Conservation (phyloP, 2,329 filamentous ascomycete species). For the Fusarium sp. region DNA sequence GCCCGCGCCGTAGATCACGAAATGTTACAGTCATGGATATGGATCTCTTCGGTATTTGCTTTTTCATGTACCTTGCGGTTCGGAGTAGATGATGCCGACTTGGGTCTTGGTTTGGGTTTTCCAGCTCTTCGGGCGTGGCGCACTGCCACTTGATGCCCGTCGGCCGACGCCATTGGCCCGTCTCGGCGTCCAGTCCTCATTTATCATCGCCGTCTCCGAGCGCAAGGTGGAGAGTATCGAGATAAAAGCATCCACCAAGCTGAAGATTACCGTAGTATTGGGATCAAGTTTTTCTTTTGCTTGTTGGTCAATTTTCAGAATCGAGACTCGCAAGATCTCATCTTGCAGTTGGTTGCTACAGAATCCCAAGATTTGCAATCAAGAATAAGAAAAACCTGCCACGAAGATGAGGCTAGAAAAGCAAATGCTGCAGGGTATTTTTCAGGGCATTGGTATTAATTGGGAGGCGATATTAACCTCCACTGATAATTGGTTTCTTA, state of each 20-base stretch:
- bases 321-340: constrained; percentile 24
- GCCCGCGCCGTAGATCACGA: background rate
- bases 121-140: constrained; percentile 36
- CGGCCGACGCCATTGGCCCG: constrained; percentile 21
- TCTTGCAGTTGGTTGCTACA: constrained; percentile 15
- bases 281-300: constrained; percentile 15
- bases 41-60: constrained; percentile 7
- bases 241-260: constrained; percentile 10
- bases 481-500: constrained; percentile 19
- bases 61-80: constrained; percentile 6
- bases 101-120: constrained; percentile 3
- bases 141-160: constrained; percentile 17
- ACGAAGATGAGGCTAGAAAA: constrained; percentile 2
- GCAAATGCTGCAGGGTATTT: constrained; percentile 9
- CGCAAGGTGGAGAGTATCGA: constrained; percentile 17
- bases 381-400: constrained; percentile 29
- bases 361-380: background rate
- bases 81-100: constrained; percentile 8
- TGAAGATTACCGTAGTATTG: constrained; percentile 20
- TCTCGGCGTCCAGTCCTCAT: constrained; percentile 4
- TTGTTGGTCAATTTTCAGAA: constrained; percentile 37
- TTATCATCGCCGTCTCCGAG: constrained; percentile 25
- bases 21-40: background rate
- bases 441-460: constrained; percentile 16
- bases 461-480: constrained; percentile 6